phyloP scores from a whole-genome alignment of 345 rosid species.

The Noccaea bulbosa region DNA sequence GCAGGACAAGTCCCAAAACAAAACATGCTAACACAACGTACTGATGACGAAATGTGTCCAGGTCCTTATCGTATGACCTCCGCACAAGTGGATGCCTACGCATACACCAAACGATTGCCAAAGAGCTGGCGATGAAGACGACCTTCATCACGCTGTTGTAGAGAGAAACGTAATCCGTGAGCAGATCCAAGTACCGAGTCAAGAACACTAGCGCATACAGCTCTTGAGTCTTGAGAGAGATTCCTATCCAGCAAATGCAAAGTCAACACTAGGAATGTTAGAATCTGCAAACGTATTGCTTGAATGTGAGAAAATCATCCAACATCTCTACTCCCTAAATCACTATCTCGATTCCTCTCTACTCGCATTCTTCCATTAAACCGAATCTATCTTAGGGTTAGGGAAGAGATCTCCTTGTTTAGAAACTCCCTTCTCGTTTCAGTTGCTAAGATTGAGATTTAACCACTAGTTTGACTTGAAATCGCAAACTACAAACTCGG shows the following conservation, averaged over 20 bases:
- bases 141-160: slow-evolving; percentile 90
- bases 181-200: slow-evolving; percentile 86
- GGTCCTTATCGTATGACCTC: slow-evolving; percentile 77
- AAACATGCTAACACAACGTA: slow-evolving; percentile 61
- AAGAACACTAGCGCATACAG: slow-evolving; percentile 83
- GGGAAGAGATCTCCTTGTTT: slow-evolving; percentile 10
- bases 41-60: slow-evolving; percentile 87
- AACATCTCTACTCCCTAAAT: slow-evolving; percentile 13
- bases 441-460: slow-evolving; percentile 15
- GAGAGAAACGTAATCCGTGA: slow-evolving; percentile 74
- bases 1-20: slow-evolving; percentile 59
- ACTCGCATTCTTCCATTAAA: neutral
- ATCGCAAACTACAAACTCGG: neutral
- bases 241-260: slow-evolving; percentile 52
- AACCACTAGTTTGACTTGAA: slow-evolving; percentile 27
- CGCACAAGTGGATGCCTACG: slow-evolving; percentile 67
- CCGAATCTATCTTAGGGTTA: neutral
- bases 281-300: neutral
- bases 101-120: slow-evolving; percentile 94
- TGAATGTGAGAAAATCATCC: slow-evolving; percentile 5
- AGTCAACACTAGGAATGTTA: slow-evolving; percentile 21
- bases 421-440: neutral
- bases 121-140: slow-evolving; percentile 80
- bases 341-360: neutral
- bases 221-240: slow-evolving; percentile 95